Percentiles rank a stretch among this genome's conserved stretches.
phyloP scores from a whole-genome alignment of 2,329 filamentous ascomycete species.

The Penicillium sp. region DNA sequence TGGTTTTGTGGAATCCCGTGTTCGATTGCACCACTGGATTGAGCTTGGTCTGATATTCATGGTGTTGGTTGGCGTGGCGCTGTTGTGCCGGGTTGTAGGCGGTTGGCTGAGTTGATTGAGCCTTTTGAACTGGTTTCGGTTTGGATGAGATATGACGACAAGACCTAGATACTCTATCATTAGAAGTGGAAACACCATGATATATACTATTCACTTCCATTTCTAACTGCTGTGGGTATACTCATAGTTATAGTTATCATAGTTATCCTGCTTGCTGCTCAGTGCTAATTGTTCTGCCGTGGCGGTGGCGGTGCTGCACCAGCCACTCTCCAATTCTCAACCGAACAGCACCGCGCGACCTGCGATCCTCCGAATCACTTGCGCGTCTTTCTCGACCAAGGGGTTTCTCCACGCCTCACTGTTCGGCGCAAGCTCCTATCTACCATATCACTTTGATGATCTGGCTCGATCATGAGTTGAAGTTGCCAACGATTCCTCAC shows the following conservation, averaged over 20 bases:
- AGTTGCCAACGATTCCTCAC: constrained; percentile 16
- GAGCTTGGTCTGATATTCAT: constrained; percentile 51
- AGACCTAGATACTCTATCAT: constrained; percentile 3
- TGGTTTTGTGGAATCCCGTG: constrained; percentile 50
- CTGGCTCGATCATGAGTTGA: constrained; percentile 37
- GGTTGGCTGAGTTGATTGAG: constrained; percentile 16
- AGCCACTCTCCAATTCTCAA: constrained; percentile 30
- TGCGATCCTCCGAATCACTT: constrained; percentile 21
- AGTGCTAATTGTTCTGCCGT: constrained; percentile 1
- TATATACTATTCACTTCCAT: neutral
- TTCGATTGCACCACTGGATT: constrained; percentile 47
- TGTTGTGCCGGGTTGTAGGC: constrained; percentile 36
- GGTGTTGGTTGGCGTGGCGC: constrained; percentile 40
- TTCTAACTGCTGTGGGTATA: neutral
- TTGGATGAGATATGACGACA: constrained; percentile 1
- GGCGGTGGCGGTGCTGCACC: constrained; percentile 32
- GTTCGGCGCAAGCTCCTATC: constrained; percentile 11
- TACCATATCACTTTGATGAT: constrained; percentile 14
- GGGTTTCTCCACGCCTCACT: constrained; percentile 13
- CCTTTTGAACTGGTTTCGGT: neutral
- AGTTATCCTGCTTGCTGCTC: no score
- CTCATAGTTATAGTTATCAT: neutral
- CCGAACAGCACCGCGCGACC: constrained; percentile 23
- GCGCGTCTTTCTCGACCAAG: constrained; percentile 20
- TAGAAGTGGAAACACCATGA: neutral